Evolutionary conservation across 2,329 filamentous ascomycete genomes (phyloP).

Genomic region (Fusarium sororula): DNA sequence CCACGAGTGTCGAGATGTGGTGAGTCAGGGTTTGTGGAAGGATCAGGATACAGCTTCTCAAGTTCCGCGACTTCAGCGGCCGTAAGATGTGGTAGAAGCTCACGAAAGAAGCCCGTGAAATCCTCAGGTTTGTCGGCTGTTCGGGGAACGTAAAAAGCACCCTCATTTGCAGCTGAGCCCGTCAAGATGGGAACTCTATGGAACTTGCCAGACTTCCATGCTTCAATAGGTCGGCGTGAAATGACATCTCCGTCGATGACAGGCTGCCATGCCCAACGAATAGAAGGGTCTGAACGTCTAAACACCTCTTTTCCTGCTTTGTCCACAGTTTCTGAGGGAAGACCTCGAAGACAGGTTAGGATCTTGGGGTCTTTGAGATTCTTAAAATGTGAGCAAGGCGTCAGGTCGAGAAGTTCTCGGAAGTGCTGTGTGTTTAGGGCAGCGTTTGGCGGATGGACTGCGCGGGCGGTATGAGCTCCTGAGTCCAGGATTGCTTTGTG

Average conservation of each 20-base stretch:
- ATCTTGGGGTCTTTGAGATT: conserved; percentile 42
- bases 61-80: conserved; percentile 18
- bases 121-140: conserved; percentile 30
- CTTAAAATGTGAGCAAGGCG: conserved; percentile 38
- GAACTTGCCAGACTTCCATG: conserved; percentile 47
- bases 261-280: conserved; percentile 47
- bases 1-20: conserved; percentile 28
- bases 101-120: conserved; percentile 42
- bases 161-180: conserved; percentile 44
- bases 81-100: conserved; percentile 40
- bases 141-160: conserved; percentile 42
- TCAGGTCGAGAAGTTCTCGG: conserved; percentile 43
- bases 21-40: conserved; percentile 21
- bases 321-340: conserved; percentile 40
- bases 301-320: conserved; percentile 44
- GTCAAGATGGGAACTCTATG: conserved; percentile 45
- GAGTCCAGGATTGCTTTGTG: conserved; percentile 48
- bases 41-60: conserved; percentile 34
- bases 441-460: conserved; percentile 40
- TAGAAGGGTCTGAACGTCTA: conserved; percentile 40
- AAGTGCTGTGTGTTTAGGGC: conserved; percentile 44
- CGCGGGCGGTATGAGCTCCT: conserved; percentile 44
- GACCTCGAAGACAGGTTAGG: conserved; percentile 35
- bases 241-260: conserved; percentile 45
- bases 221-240: conserved; percentile 43